phyloP scores from a whole-genome alignment of 2,329 filamentous ascomycete genomes.

The Aspergillus ustus region DNA sequence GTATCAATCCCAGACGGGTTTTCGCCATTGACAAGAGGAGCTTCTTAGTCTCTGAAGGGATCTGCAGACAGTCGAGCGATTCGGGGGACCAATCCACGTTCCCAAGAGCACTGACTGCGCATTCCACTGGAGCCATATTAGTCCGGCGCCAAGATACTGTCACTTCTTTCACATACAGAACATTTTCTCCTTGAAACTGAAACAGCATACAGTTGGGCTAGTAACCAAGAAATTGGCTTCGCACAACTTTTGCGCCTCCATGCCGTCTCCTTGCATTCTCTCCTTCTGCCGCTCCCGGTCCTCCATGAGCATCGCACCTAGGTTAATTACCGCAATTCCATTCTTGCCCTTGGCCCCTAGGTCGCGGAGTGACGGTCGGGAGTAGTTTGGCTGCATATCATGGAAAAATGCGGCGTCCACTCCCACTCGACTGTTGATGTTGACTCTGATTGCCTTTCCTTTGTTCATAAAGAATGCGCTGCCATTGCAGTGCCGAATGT shows the following conservation, averaged over 20 bases:
- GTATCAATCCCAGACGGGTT: constrained; percentile 24
- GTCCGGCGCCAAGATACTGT: neutral
- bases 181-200: constrained; percentile 7
- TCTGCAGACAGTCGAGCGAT: constrained; percentile 27
- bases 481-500: neutral
- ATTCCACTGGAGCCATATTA: constrained; percentile 16
- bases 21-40: constrained; percentile 25
- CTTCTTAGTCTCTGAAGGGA: constrained; percentile 26
- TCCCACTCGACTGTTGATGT: constrained; percentile 8
- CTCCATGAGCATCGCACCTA: constrained; percentile 5
- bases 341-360: neutral
- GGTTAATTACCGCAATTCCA: neutral
- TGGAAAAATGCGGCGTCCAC: constrained; percentile 2
- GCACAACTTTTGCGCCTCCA: constrained; percentile 1
- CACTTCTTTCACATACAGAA: constrained; percentile 1
- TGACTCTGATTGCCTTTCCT: constrained; percentile 1
- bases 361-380: neutral
- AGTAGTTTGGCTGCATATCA: constrained; percentile 7
- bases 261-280: constrained; percentile 4
- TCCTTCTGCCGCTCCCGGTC: constrained; percentile 2
- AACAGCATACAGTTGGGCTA: constrained; percentile 4
- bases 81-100: constrained; percentile 26
- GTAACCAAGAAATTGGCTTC: constrained; percentile 1
- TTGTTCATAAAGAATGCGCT: constrained; percentile 9
- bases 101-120: constrained; percentile 25